A percentile compares a stretch with the other conserved stretches of the same genome.
Conservation (phyloP, 345 rosid genomes). For the Citrus sinensis region DVS_A1.0 CM039167.1:5831501-5832000, state of each 20-base stretch:
- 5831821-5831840: slow-evolving; percentile 62
- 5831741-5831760: neutral
- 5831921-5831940: slow-evolving; percentile 51
- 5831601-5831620: neutral
- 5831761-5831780: neutral
- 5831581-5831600: neutral
- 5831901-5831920: slow-evolving; percentile 52
- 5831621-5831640: neutral
- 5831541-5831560: too few species aligned
- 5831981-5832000: slow-evolving; percentile 91
- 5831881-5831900: slow-evolving; percentile 73
- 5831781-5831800: slow-evolving; percentile 27
- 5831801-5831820: slow-evolving; percentile 36
- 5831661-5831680: neutral
- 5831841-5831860: slow-evolving; percentile 64
- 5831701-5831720: neutral
- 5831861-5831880: slow-evolving; percentile 86
- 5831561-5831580: neutral
- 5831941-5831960: slow-evolving; percentile 43
- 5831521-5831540: neutral
- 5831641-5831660: neutral
- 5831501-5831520: too few species aligned
- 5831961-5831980: slow-evolving; percentile 73
- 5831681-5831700: neutral
- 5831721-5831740: neutral